phyloP scores from a whole-genome alignment of 257 asterid genomes.

The Galeopsis tetrahit region DNA sequence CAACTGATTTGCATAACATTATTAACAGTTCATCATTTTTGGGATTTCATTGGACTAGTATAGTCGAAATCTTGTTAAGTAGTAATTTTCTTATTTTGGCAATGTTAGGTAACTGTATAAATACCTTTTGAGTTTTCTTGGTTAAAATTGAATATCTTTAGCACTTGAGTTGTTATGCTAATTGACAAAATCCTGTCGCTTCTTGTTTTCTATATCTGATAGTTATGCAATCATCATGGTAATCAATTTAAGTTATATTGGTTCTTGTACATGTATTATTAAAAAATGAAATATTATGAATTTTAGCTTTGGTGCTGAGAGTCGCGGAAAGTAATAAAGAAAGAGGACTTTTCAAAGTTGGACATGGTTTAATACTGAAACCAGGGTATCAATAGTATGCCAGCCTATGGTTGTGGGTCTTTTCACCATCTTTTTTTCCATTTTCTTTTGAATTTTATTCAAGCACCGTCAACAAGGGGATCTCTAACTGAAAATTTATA shows the following conservation, averaged over 20 bases:
- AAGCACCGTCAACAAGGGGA: constrained; percentile 6
- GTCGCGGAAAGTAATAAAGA: background rate
- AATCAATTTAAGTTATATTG: background rate
- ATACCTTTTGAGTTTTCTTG: background rate
- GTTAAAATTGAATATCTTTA: background rate
- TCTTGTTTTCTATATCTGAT: background rate
- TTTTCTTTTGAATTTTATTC: constrained; percentile 4
- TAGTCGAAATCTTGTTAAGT: background rate
- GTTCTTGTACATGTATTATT: background rate
- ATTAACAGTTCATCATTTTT: background rate
- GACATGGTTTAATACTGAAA: constrained; percentile 13
- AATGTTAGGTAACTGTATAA: background rate
- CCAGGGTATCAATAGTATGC: background rate
- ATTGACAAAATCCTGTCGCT: background rate
- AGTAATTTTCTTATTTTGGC: background rate
- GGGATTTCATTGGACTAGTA: constrained; percentile 4
- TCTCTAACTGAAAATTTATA: background rate
- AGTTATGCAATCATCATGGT: background rate
- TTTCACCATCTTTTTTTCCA: background rate
- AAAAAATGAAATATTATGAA: background rate
- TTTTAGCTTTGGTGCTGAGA: constrained; percentile 1
- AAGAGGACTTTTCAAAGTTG: background rate
- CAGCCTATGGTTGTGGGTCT: background rate
- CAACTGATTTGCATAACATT: background rate
- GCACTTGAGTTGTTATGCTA: background rate